Conservation (phyloP, 2,329 filamentous ascomycete genomes). For the Fusarium circinatum region DNA sequence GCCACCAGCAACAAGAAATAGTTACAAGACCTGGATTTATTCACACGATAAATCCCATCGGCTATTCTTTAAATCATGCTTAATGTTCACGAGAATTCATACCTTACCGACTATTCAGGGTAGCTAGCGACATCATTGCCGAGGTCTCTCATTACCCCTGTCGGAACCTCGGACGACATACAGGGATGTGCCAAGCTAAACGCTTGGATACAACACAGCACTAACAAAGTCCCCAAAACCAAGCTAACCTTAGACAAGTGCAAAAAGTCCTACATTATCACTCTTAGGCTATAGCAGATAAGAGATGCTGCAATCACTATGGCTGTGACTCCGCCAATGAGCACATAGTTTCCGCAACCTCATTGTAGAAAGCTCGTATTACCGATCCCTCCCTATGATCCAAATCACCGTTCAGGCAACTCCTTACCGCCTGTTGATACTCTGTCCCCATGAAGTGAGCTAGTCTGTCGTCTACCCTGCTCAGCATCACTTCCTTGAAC, state of each 20-base stretch:
- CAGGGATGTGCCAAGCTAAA: background rate
- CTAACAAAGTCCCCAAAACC: background rate
- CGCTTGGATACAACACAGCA: background rate
- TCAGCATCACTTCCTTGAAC: background rate
- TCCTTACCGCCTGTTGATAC: constrained; percentile 7
- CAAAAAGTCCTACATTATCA: background rate
- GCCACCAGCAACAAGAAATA: background rate
- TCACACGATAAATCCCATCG: background rate
- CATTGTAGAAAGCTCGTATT: constrained; percentile 8
- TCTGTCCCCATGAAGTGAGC: constrained; percentile 9
- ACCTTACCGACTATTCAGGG: background rate
- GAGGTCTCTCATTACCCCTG: background rate
- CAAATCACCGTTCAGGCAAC: constrained; percentile 3
- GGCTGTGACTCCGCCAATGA: constrained; percentile 10
- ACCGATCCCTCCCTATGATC: background rate
- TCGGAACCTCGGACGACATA: background rate
- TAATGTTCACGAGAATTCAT: too few relatives aligned
- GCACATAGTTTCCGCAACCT: constrained; percentile 9
- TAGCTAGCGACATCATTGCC: background rate
- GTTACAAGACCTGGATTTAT: background rate
- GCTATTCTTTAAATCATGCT: background rate
- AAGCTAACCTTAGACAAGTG: background rate
- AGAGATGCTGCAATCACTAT: background rate
- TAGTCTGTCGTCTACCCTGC: background rate
- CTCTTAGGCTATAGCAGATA: background rate